Evolutionary conservation across 805 yeast genomes (phyloP), one percentile per base, ranked within the genome.

Genomic region (Blastobotrys muscicola): DNA sequence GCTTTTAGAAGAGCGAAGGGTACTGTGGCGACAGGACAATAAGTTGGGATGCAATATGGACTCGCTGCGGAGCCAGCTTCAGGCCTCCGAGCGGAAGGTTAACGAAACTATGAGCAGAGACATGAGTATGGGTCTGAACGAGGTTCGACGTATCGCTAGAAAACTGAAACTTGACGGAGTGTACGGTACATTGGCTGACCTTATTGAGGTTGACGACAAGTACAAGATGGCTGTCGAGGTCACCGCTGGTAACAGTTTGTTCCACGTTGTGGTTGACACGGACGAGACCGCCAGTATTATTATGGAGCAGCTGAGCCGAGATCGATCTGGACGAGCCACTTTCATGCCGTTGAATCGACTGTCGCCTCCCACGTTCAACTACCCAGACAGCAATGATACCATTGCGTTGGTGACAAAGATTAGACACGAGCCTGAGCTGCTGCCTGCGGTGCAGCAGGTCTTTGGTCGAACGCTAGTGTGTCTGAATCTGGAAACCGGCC

Each of bases 171-270:
- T 90, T 32, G 62, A 63, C 1, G 71, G 69, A 20, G 73, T 78
- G 13, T 79, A 75, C 61, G 98, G 98, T 0, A 80, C 94, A 0
- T 61, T 92, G 12, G 92, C 94, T 33, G 95, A 87, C 50, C 67
- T 92, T 29, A 82, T 92, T 42, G 72, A 72, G 45, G 90, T 85
- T 3, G 82, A 82, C 50, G 87, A 82, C 43, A 84, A 84, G 55
- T 89, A 85, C 57, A 81, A 81, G 56, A 73, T 79, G 1, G 95
- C 97, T 1, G 85, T 81, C 1, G 97, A 92, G 58, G 89, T 83
- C 1, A 75, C 86, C 39, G 97, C 94, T 15, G 97, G 97, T 1
- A 79, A 76, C 47, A 74, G 94, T 2, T 65, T 92, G 42, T 89
- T 87, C 55, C 85, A 90, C 58, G 78, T 90, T 29, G 92, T 92